A percentile compares a stretch with the other conserved stretches of the same genome.
phyloP scores from a whole-genome alignment of 495 filamentous ascomycete genomes.

The Aspergillus panamensis region DNA sequence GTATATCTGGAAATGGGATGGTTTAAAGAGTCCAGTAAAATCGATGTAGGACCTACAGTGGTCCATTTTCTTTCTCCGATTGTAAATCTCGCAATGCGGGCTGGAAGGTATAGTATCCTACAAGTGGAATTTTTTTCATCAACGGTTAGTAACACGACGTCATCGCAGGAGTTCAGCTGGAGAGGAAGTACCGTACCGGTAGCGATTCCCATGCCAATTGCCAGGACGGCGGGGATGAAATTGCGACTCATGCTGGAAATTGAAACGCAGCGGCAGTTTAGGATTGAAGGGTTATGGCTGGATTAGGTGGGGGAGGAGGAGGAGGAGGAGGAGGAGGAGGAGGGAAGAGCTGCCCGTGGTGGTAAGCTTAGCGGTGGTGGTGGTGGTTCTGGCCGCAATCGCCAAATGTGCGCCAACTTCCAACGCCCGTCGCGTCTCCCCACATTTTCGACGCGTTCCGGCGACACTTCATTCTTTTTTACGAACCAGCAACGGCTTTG shows the following conservation, averaged over 20 bases:
- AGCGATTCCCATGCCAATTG: constrained; percentile 41
- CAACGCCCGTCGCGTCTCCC: constrained; percentile 30
- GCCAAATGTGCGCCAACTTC: constrained; percentile 22
- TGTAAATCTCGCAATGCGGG: constrained; percentile 23
- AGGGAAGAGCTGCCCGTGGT: neutral
- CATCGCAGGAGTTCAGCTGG: neutral
- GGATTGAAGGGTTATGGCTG: too few relatives aligned
- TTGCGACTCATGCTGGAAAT: constrained; percentile 39
- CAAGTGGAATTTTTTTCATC: neutral
- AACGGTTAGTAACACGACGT: neutral
- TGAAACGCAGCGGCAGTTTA: neutral
- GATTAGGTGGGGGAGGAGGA: too few relatives aligned
- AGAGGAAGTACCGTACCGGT: constrained; percentile 28
- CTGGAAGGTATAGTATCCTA: constrained; percentile 35
- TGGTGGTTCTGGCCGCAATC: constrained; percentile 9
- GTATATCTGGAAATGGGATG: neutral
- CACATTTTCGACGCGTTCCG: constrained; percentile 39
- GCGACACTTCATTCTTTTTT: neutral
- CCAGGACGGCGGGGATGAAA: constrained; percentile 36
- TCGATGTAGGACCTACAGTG: too few relatives aligned
- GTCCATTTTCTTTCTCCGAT: neutral
- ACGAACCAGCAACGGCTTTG: neutral
- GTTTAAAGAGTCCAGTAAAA: too few relatives aligned
- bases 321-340: too few relatives aligned
- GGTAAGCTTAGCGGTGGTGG: neutral